Percentiles rank a stretch among this genome's conserved stretches.
Evolutionary conservation across 2,329 filamentous ascomycete species (phyloP).

Genomic region (Colletotrichum camelliae): DNA sequence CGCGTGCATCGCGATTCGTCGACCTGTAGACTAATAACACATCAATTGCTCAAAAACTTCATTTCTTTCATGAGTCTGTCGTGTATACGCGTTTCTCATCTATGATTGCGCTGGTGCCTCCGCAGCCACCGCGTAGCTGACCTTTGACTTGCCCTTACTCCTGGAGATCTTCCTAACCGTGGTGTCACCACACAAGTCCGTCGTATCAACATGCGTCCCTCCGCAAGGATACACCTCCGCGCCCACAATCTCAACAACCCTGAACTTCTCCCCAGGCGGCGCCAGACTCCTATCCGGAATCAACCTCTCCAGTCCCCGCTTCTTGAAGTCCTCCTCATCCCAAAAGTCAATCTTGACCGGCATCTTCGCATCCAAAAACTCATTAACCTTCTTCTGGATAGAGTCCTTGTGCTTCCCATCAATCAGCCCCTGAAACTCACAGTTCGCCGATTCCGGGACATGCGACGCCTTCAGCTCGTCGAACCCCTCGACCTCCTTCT

Average conservation of each 20-base stretch:
- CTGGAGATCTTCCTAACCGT: constrained; percentile 71
- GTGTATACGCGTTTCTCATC: background rate
- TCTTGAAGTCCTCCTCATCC: constrained; percentile 65
- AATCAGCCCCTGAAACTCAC: constrained; percentile 72
- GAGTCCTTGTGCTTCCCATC: constrained; percentile 64
- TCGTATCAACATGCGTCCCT: constrained; percentile 72
- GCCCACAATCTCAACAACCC: constrained; percentile 73
- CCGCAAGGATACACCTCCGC: constrained; percentile 77
- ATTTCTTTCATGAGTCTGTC: background rate
- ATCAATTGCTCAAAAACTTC: background rate
- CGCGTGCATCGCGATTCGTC: background rate
- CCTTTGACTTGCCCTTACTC: constrained; percentile 66
- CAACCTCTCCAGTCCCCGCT: constrained; percentile 58
- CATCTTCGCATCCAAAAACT: constrained; percentile 59
- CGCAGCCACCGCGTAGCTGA: constrained; percentile 46
- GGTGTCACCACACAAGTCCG: constrained; percentile 63
- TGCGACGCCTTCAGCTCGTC: constrained; percentile 76
- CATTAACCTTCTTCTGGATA: constrained; percentile 68
- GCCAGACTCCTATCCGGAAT: constrained; percentile 54
- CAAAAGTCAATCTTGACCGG: constrained; percentile 71
- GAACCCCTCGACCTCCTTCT: constrained; percentile 56
- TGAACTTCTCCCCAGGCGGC: constrained; percentile 59
- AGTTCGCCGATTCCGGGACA: constrained; percentile 69
- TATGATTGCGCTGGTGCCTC: background rate
- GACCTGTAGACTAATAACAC: background rate